Base-by-base conservation (phyloP, 2,329 filamentous ascomycete genomes). In the Fragosphaeria purpurea region DNA sequence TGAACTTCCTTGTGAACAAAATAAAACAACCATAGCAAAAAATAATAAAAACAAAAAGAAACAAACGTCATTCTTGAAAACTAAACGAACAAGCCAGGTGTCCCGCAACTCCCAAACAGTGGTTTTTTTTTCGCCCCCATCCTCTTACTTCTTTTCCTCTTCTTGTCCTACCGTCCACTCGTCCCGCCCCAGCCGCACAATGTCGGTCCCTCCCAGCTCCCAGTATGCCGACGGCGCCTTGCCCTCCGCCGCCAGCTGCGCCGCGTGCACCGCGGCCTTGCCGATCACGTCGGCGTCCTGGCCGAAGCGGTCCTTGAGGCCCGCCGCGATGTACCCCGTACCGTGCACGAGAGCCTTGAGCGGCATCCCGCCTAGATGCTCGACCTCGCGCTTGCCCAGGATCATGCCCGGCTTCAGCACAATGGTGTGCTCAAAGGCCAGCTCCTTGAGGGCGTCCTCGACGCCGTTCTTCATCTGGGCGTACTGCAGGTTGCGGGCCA, bases 401-500 rank as follows among this genome's bases (percentile, higher is more conserved):
- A 96, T 86, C 54, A 89, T 56, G 0, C 86, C 90, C 0, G 90
- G 90, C 43, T 82, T 67, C 30, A 84, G 46, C 49, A 96, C 83
- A 50, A 95, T 77, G 5, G 82, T 83, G 57, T 86, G 80, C 46
- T 90, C 85, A 62, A 95, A 95, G 5, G 71, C 83, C 4, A 91
- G 68, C 41, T 69, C 77, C 63, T 79, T 78, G 53, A 95, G 76
- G 12, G 80, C 73, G 37, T 94, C 85, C 65, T 97, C 91, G 41
- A 95, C 80, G 59, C 93, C 86, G 31, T 80, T 82, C 73, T 96
- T 96, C 87, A 96, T 93, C 65, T 72, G 56, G 70, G 79, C 55
- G 67, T 75, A 67, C 61, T 72, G 68, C 63, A 78, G n/a, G 70
- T 72, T 47, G 66, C 67, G 45, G 42, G 57, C 46, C 35, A 69